phyloP scores from a whole-genome alignment of 1,139 yeast species.

The Magnusiomyces sp. region DNA sequence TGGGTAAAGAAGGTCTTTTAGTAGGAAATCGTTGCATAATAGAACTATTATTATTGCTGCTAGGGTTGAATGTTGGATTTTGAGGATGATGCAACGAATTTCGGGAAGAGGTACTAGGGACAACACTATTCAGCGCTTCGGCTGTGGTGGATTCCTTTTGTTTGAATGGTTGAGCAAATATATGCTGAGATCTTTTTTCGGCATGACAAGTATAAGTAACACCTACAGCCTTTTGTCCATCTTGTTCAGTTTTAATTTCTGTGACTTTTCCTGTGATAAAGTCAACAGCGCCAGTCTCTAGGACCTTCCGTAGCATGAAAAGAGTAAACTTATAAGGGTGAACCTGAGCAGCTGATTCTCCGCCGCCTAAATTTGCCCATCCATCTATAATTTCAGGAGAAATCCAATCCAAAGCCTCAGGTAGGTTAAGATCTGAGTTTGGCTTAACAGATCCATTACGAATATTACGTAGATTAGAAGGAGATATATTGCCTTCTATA shows the following conservation, averaged over 20 bases:
- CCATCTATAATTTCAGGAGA: slow-evolving; percentile 53
- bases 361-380: slow-evolving; percentile 78
- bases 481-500: slow-evolving; percentile 68
- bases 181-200: too few relatives aligned
- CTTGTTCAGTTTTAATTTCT: slow-evolving; percentile 37
- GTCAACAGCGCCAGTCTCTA: slow-evolving; percentile 78
- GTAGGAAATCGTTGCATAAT: too few relatives aligned
- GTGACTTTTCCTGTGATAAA: slow-evolving; percentile 76
- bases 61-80: slow-evolving; percentile 15
- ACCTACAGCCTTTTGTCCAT: slow-evolving; percentile 21
- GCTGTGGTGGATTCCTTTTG: too few relatives aligned
- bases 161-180: too few relatives aligned
- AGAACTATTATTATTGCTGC: too few relatives aligned
- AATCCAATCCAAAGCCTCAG: slow-evolving; percentile 77
- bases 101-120: too few relatives aligned
- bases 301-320: slow-evolving; percentile 67
- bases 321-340: slow-evolving; percentile 93
- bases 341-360: slow-evolving; percentile 90
- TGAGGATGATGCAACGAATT: slow-evolving; percentile 16
- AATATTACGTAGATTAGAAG: slow-evolving; percentile 12
- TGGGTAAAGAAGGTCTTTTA: too few relatives aligned
- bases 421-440: slow-evolving; percentile 35
- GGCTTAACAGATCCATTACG: slow-evolving; percentile 6
- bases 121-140: too few relatives aligned
- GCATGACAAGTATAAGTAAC: slow-evolving; percentile 18